phyloP scores from a whole-genome alignment of 2,329 filamentous ascomycete species.

The Pseudophaeomoniella oleicola region DNA sequence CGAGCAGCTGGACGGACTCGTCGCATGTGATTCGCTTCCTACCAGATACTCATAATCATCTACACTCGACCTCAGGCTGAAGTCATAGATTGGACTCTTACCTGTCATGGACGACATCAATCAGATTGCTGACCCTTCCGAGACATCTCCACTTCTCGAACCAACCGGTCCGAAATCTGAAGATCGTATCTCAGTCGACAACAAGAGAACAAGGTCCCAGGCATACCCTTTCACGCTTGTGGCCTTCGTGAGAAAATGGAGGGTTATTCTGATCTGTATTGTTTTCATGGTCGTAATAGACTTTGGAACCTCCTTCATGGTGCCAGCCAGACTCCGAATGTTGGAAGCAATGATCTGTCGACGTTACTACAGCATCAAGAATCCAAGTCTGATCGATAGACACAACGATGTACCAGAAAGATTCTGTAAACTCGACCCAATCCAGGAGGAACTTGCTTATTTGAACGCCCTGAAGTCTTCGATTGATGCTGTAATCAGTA shows the following conservation, averaged over 20 bases:
- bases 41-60: no score
- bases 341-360: neutral
- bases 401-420: slow-evolving; percentile 1
- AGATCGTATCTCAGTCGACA: neutral
- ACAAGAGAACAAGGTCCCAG: neutral
- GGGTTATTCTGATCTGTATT: neutral
- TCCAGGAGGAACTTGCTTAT: neutral
- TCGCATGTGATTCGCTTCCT: no score
- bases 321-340: neutral
- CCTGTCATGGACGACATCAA: neutral
- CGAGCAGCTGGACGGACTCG: no score
- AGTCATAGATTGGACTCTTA: no score
- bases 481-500: neutral
- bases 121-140: neutral
- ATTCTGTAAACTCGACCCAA: slow-evolving; percentile 1
- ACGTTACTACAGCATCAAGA: neutral
- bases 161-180: neutral
- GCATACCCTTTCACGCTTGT: neutral
- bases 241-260: neutral
- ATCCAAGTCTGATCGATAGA: neutral
- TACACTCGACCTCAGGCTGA: no score
- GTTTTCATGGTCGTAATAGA: neutral
- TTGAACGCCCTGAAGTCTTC: neutral
- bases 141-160: neutral
- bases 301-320: neutral